phyloP scores from a whole-genome alignment of 495 filamentous ascomycete genomes.

The Neurospora sp. region DNA sequence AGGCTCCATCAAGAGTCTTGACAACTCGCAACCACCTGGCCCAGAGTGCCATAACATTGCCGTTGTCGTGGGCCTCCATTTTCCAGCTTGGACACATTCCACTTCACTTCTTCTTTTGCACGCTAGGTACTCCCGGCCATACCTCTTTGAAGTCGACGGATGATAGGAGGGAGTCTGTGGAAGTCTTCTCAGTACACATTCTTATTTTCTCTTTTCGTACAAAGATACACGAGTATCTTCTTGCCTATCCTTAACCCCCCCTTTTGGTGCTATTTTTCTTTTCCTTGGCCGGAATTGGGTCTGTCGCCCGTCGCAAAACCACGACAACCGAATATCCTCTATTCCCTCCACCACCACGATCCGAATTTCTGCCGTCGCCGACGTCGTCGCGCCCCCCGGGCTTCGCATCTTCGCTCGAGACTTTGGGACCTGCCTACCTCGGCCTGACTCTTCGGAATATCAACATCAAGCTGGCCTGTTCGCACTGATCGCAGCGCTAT shows the following conservation, averaged over 20 bases:
- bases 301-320: not conserved
- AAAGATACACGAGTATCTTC: not conserved
- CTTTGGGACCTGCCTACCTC: not conserved
- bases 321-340: not conserved
- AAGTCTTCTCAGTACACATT: not conserved
- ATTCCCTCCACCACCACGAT: not conserved
- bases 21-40: not conserved
- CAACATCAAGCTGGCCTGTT: not conserved
- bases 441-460: not conserved
- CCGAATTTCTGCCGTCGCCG: not conserved
- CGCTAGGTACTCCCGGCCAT: not conserved
- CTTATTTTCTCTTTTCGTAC: not conserved
- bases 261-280: not conserved
- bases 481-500: slow-evolving; percentile 31
- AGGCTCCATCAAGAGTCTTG: not conserved
- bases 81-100: not conserved
- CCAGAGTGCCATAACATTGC: not conserved
- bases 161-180: not conserved
- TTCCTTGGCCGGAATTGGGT: not conserved
- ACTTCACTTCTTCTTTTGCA: not conserved
- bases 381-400: not conserved
- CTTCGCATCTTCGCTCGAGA: not conserved
- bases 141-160: not conserved
- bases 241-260: not conserved
- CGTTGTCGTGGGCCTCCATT: not conserved